phyloP scores from a whole-genome alignment of 176 grass and related monocot genomes.

The Themeda triandra region DNA sequence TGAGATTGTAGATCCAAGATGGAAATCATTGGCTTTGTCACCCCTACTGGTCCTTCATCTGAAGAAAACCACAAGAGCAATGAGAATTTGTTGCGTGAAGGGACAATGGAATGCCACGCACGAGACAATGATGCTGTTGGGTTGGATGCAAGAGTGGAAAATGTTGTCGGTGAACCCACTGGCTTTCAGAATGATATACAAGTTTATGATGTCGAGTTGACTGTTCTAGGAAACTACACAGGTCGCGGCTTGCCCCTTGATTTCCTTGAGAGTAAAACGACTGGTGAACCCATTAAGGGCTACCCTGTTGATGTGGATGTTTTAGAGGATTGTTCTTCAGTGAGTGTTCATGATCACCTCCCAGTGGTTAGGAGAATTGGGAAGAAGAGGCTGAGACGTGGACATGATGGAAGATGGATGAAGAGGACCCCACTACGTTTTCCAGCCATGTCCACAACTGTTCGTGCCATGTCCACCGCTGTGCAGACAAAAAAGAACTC shows the following conservation, averaged over 20 bases:
- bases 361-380: background rate
- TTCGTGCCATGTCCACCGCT: background rate
- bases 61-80: slow-evolving; percentile 17
- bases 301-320: slow-evolving; percentile 67
- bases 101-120: slow-evolving; percentile 28
- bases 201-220: slow-evolving; percentile 69
- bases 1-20: slow-evolving; percentile 27
- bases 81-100: slow-evolving; percentile 23
- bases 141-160: slow-evolving; percentile 26
- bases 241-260: slow-evolving; percentile 58
- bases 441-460: background rate
- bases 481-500: background rate
- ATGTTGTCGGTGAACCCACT: slow-evolving; percentile 21
- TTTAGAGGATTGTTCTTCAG: slow-evolving; percentile 49
- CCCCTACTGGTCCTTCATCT: background rate
- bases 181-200: slow-evolving; percentile 26
- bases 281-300: slow-evolving; percentile 64
- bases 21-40: slow-evolving; percentile 25
- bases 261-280: slow-evolving; percentile 81
- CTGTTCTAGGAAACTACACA: slow-evolving; percentile 62
- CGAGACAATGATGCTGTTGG: slow-evolving; percentile 23
- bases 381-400: background rate
- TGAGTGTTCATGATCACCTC: slow-evolving; percentile 29
- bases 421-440: background rate
- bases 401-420: background rate